Percentiles rank a stretch among this genome's conserved stretches.
Conservation (phyloP, 164 flowering plant species). For the Liriodendron chinense region DNA sequence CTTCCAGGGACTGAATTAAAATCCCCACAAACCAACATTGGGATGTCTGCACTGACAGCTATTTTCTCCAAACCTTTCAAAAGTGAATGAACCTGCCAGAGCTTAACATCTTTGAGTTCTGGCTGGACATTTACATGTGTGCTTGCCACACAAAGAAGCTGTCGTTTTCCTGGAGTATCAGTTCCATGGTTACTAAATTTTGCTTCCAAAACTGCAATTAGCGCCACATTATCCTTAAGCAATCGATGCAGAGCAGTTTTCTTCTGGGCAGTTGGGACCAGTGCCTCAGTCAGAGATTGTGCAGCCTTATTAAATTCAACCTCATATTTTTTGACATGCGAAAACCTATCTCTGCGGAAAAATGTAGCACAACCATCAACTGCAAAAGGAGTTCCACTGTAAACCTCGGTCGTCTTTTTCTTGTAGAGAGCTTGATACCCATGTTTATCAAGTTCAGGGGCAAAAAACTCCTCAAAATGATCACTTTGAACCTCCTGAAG, state of each 20-base stretch:
- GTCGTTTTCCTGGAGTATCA: conserved; percentile 84
- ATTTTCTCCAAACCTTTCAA: conserved; percentile 96
- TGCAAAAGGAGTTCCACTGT: conserved; percentile 46
- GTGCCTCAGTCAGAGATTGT: conserved; percentile 87
- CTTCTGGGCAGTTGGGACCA: conserved; percentile 75
- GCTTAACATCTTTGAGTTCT: conserved; percentile 93
- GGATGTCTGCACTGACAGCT: conserved; percentile 95
- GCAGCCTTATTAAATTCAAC: conserved; percentile 99
- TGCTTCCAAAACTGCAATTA: conserved; percentile 92
- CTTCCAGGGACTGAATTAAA: conserved; percentile 93
- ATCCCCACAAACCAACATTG: conserved; percentile 99
- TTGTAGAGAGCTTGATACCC: conserved; percentile 90
- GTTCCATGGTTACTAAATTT: conserved; percentile 72
- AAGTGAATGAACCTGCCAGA: conserved; percentile 97
- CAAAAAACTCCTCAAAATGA: conserved; percentile 89
- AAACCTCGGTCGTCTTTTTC: conserved; percentile 88
- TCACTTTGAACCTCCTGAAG: conserved; percentile 98
- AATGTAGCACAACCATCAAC: conserved; percentile 98
- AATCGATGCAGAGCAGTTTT: conserved; percentile 76
- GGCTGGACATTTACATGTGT: conserved; percentile 92
- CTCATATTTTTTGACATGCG: conserved; percentile 97
- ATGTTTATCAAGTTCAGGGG: conserved; percentile 94
- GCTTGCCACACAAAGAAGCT: conserved; percentile 99
- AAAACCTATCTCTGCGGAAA: conserved; percentile 89
- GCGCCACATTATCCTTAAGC: conserved; percentile 95